phyloP scores from a whole-genome alignment of 148 eudicot genomes.

The Euryodendron excelsum region DNA sequence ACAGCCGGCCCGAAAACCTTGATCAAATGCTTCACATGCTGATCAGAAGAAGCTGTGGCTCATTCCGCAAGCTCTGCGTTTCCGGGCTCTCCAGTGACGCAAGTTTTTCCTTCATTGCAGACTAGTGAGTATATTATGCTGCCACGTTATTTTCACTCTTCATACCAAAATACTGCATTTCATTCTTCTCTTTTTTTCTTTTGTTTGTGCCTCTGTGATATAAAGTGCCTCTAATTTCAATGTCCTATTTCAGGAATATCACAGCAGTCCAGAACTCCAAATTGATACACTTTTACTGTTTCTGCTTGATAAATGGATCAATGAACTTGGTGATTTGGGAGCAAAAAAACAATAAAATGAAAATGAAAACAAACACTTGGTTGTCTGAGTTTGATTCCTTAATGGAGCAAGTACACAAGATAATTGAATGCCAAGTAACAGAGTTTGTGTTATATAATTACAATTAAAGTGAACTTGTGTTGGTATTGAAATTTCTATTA shows the following conservation, averaged over 20 bases:
- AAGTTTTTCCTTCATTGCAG: constrained; percentile 57
- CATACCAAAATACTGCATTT: not conserved
- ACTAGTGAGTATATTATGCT: constrained; percentile 46
- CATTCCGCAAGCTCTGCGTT: constrained; percentile 58
- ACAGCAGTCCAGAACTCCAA: not conserved
- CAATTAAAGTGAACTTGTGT: too few species aligned
- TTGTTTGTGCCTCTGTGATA: not conserved
- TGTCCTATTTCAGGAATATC: not conserved
- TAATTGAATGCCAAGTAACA: too few species aligned
- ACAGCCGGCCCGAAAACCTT: constrained; percentile 42
- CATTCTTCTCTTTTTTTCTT: not conserved
- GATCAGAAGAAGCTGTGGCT: constrained; percentile 56
- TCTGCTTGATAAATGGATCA: not conserved
- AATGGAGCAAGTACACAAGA: too few species aligned
- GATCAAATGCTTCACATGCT: constrained; percentile 69
- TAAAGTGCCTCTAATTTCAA: not conserved
- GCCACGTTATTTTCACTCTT: not conserved
- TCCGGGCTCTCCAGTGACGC: constrained; percentile 45
- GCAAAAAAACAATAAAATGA: too few species aligned
- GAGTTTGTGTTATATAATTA: too few species aligned
- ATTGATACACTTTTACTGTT: not conserved
- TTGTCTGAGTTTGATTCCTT: too few species aligned
- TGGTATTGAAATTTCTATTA: too few species aligned
- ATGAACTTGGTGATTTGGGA: not conserved
- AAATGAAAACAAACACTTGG: too few species aligned